These are phyloP conservation scores for Cornus controversa DNA, from an alignment of 148 eudicot species.

Conservation along the genomic window DNA sequence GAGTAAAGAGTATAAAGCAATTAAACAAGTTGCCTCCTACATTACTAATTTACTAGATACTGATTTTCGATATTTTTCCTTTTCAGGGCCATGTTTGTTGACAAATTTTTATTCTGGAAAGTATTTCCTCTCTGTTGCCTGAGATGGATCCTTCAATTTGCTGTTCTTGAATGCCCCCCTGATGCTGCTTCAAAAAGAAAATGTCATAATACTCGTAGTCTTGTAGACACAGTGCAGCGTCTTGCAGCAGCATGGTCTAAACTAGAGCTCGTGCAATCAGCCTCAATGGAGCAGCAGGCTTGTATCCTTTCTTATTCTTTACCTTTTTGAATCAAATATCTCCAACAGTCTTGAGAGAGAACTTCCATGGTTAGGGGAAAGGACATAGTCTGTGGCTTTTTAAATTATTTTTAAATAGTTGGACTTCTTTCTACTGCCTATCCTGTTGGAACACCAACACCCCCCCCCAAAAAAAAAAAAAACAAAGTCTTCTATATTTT, in stretches of 20 bases:
- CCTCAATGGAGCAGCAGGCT: slow-evolving; percentile 80
- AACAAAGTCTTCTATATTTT: too few relatives aligned
- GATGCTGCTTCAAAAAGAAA: slow-evolving; percentile 36
- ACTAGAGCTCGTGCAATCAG: slow-evolving; percentile 81
- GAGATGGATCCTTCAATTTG: slow-evolving; percentile 95
- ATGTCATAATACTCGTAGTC: slow-evolving; percentile 34
- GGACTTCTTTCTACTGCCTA: not conserved
- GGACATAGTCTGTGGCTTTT: not conserved
- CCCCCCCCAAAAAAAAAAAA: too few relatives aligned
- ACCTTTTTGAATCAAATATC: not conserved
- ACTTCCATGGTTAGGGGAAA: not conserved
- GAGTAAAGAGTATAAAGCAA: too few relatives aligned
- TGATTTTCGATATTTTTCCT: slow-evolving; percentile 8
- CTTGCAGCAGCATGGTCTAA: slow-evolving; percentile 75
- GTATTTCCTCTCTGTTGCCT: slow-evolving; percentile 82
- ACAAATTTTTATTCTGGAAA: slow-evolving; percentile 80
- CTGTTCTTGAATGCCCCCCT: slow-evolving; percentile 64
- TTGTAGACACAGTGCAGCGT: slow-evolving; percentile 54
- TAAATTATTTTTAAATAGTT: not conserved
- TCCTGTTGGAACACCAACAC: too few relatives aligned
- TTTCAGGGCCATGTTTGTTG: slow-evolving; percentile 71
- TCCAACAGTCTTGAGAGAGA: not conserved
- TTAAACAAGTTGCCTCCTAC: not conserved
- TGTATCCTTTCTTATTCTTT: slow-evolving; percentile 62
- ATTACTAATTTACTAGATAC: not conserved